These are phyloP conservation scores for Serendipita vermifera DNA, from an alignment of 768 basidiomycete genomes.

Conservation along the genomic window DNA sequence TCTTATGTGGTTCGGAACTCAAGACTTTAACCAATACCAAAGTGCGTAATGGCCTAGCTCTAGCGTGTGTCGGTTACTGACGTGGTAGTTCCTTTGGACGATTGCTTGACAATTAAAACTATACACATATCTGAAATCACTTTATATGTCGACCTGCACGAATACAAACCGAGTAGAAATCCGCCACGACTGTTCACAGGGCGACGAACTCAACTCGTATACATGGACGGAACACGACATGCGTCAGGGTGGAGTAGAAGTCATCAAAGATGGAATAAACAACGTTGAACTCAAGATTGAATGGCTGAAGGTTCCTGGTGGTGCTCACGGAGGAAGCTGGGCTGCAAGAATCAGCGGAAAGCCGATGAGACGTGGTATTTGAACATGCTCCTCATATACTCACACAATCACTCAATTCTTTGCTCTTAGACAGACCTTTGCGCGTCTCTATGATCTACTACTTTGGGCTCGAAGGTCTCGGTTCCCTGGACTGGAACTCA, in stretches of 20 bases:
- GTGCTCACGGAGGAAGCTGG: constrained; percentile 78
- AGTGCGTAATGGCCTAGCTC: constrained; percentile 22
- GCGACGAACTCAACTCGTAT: constrained; percentile 66
- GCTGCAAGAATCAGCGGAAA: constrained; percentile 70
- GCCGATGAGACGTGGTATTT: constrained; percentile 54
- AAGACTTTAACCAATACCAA: constrained; percentile 54
- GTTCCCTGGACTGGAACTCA: constrained; percentile 66
- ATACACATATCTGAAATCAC: background rate
- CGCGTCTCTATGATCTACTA: constrained; percentile 76
- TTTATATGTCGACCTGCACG: background rate
- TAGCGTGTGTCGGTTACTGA: background rate
- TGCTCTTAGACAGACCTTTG: constrained; percentile 32
- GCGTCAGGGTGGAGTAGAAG: constrained; percentile 73
- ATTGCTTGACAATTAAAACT: background rate
- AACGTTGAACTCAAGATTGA: constrained; percentile 78
- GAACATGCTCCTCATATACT: background rate
- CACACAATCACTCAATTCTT: constrained; percentile 23
- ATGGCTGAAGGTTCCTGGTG: constrained; percentile 75
- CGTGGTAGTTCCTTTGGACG: background rate
- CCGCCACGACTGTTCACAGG: constrained; percentile 82
- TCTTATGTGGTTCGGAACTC: constrained; percentile 86
- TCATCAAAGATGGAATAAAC: constrained; percentile 66
- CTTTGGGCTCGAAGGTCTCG: constrained; percentile 75
- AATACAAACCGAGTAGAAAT: constrained; percentile 33
- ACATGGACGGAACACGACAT: constrained; percentile 83